Percentiles rank a stretch among this genome's conserved stretches.
Evolutionary conservation across 352 stramenopile species (phyloP).

Genomic region (Phytophthora hibernalis): DNA sequence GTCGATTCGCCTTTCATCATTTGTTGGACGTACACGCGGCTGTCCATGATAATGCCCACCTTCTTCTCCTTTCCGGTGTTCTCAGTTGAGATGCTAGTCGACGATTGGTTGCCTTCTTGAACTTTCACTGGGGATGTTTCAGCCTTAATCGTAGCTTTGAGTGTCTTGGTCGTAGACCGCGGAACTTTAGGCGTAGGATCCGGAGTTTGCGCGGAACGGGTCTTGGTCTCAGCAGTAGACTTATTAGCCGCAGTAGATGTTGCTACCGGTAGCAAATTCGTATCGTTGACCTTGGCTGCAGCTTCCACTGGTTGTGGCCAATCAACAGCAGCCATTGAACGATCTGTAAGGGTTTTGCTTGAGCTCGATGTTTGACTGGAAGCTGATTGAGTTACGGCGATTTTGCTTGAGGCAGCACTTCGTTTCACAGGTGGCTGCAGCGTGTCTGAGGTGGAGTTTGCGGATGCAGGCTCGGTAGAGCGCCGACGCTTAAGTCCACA

Average conservation of each 20-base stretch:
- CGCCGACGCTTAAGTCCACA: conserved; percentile 21
- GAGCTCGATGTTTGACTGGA: not conserved
- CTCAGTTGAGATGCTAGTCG: not conserved
- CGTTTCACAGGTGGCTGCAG: conserved; percentile 14
- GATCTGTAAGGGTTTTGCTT: not conserved
- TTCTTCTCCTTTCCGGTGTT: conserved; percentile 1
- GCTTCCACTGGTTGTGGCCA: not conserved
- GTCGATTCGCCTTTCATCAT: conserved; percentile 29
- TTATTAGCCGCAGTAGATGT: not conserved
- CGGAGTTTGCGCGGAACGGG: not conserved
- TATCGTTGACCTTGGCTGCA: not conserved
- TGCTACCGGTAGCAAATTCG: not conserved
- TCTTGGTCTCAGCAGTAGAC: conserved; percentile 1
- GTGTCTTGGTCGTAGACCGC: not conserved
- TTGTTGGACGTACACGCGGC: conserved; percentile 36
- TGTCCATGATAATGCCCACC: conserved; percentile 40
- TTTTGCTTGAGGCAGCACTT: conserved; percentile 2
- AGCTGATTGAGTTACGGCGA: not conserved
- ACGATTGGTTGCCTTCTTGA: not conserved
- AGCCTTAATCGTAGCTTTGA: conserved; percentile 1
- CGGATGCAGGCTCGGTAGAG: conserved; percentile 1
- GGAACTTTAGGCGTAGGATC: not conserved
- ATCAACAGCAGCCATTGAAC: not conserved
- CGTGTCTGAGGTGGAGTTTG: not conserved
- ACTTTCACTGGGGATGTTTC: not conserved